phyloP scores from a whole-genome alignment of 352 stramenopile genomes.

The Pythium pyrilobum region DNA sequence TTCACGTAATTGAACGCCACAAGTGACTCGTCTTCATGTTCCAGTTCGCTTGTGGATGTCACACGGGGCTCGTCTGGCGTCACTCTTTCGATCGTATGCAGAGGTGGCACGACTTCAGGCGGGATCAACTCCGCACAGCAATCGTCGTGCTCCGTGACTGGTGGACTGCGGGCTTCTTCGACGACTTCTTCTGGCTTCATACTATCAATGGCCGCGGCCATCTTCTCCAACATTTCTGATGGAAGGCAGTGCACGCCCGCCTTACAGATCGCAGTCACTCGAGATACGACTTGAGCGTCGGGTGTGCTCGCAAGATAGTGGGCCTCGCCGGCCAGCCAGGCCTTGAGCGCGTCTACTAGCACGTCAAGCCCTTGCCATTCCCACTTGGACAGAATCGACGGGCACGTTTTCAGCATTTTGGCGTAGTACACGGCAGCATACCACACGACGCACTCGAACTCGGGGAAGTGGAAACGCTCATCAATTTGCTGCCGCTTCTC shows the following conservation, averaged over 20 bases:
- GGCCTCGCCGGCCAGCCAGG: conserved; percentile 11
- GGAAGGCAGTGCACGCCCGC: background rate
- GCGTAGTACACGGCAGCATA: conserved; percentile 30
- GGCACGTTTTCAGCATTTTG: conserved; percentile 16
- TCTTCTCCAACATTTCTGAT: conserved; percentile 10
- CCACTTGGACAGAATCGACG: conserved; percentile 18
- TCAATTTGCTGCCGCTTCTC: conserved; percentile 25
- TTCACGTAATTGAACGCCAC: too few relatives aligned
- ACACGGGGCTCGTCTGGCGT: too few relatives aligned
- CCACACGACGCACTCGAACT: conserved; percentile 33
- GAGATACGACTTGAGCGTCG: background rate
- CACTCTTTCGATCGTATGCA: too few relatives aligned
- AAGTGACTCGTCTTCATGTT: too few relatives aligned
- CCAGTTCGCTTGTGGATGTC: too few relatives aligned
- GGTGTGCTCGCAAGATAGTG: background rate
- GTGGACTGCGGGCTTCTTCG: background rate
- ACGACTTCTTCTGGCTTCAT: background rate
- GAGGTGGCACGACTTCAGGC: too few relatives aligned
- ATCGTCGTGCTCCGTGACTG: too few relatives aligned
- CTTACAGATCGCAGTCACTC: conserved; percentile 13
- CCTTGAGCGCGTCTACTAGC: conserved; percentile 19
- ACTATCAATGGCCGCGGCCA: background rate
- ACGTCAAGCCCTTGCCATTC: conserved; percentile 16
- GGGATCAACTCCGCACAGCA: too few relatives aligned
- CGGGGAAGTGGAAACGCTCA: conserved; percentile 28